Conservation (phyloP, 768 basidiomycete species). For the Mycena haematopus region DNA sequence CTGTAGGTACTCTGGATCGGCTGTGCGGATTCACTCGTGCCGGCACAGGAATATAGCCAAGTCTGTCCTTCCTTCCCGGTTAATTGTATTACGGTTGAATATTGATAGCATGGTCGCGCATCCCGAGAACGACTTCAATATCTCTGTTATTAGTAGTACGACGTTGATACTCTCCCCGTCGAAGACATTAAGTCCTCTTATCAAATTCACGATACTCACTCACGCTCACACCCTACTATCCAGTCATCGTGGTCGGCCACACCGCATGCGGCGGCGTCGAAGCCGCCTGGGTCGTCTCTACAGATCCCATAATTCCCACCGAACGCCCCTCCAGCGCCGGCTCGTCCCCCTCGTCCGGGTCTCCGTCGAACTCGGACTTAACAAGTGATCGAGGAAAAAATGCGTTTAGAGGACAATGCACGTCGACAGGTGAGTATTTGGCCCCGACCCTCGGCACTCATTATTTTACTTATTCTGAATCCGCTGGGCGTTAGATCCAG, state of each 20-base stretch:
- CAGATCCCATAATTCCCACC: not conserved
- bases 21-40: constrained; percentile 9
- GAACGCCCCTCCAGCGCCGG: constrained; percentile 2
- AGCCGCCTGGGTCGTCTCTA: constrained; percentile 7
- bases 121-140: not conserved
- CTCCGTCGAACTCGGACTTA: not conserved
- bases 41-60: constrained; percentile 7
- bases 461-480: no score
- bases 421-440: not conserved
- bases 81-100: no score
- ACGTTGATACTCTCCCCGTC: not conserved
- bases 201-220: not conserved
- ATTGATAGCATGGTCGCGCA: not conserved
- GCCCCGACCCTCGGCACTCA: no score
- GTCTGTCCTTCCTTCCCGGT: not conserved
- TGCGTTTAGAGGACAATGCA: constrained; percentile 4
- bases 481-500: not conserved
- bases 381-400: not conserved
- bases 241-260: constrained; percentile 12
- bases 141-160: constrained; percentile 2
- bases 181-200: not conserved
- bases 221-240: no score
- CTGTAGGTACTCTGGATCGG: constrained; percentile 1
- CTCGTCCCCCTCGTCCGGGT: not conserved
- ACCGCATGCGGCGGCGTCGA: constrained; percentile 13